These are phyloP conservation scores for Chloromonas sp. DNA, from an alignment of 163 green algal genomes.

Conservation along the genomic window DNA sequence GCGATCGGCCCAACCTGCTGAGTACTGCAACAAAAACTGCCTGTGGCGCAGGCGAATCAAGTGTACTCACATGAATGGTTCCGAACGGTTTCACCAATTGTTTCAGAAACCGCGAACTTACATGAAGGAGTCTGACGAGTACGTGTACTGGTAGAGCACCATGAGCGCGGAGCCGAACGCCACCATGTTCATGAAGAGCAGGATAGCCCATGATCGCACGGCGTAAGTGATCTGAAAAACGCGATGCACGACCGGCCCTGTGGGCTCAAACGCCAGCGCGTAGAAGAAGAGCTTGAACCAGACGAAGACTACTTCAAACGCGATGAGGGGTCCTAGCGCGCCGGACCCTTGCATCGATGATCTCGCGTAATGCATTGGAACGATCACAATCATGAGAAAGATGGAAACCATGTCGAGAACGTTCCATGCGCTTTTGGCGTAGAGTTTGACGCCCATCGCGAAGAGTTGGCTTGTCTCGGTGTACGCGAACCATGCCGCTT, in stretches of 20 bases:
- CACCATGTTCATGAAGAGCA: constrained; percentile 35
- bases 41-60: too few species aligned
- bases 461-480: constrained; percentile 34
- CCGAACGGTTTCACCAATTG: too few species aligned
- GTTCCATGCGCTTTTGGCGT: constrained; percentile 36
- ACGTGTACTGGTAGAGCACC: constrained; percentile 30
- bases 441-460: constrained; percentile 24
- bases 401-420: constrained; percentile 23
- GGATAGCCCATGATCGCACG: constrained; percentile 17
- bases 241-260: constrained; percentile 35
- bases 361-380: constrained; percentile 18
- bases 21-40: too few species aligned
- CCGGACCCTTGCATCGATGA: neutral
- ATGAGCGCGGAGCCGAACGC: constrained; percentile 33
- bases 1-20: too few species aligned
- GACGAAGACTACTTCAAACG: constrained; percentile 22
- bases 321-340: constrained; percentile 24
- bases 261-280: constrained; percentile 39
- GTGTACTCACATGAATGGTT: too few species aligned
- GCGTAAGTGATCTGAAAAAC: constrained; percentile 30
- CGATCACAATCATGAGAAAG: constrained; percentile 29
- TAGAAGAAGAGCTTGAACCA: constrained; percentile 35
- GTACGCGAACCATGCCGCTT: constrained; percentile 21
- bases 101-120: neutral
- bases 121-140: neutral